These are phyloP conservation scores for Hygrocybe punicea DNA, from an alignment of 768 basidiomycete species.

Conservation along the genomic window DNA sequence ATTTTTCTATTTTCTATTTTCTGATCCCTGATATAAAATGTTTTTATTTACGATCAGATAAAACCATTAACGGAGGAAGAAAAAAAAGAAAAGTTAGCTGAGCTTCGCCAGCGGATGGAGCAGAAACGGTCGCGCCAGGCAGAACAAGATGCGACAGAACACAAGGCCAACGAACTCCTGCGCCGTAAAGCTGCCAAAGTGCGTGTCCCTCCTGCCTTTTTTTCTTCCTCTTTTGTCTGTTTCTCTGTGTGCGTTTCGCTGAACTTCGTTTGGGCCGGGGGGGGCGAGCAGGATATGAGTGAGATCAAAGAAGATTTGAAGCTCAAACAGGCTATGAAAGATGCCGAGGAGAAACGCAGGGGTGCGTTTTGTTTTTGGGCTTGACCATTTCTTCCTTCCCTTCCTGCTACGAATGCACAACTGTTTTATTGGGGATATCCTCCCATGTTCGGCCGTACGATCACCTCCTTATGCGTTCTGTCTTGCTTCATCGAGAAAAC, in stretches of 20 bases:
- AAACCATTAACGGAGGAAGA: conserved; percentile 95
- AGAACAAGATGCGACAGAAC: conserved; percentile 68
- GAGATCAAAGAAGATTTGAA: conserved; percentile 73
- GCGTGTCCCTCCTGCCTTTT: conserved; percentile 5
- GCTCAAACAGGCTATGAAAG: conserved; percentile 76
- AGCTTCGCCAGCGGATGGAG: conserved; percentile 74
- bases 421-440: too few species aligned
- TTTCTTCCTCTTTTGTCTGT: not conserved
- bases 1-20: not conserved
- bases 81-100: conserved; percentile 74
- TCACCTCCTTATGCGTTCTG: too few species aligned
- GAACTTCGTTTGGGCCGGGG: too few species aligned
- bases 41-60: too few species aligned
- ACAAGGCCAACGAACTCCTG: conserved; percentile 70
- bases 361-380: conserved; percentile 43
- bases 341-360: conserved; percentile 74
- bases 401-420: too few species aligned
- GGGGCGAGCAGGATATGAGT: conserved; percentile 54
- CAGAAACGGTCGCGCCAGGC: conserved; percentile 75
- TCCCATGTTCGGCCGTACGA: too few species aligned
- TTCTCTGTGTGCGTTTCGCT: not conserved
- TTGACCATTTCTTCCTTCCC: too few species aligned
- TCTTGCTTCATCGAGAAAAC: too few species aligned
- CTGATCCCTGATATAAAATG: not conserved
- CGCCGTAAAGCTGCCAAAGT: conserved; percentile 85